phyloP scores from a whole-genome alignment of 2,329 filamentous ascomycete genomes.

The Blastomyces emzantsi region DNA sequence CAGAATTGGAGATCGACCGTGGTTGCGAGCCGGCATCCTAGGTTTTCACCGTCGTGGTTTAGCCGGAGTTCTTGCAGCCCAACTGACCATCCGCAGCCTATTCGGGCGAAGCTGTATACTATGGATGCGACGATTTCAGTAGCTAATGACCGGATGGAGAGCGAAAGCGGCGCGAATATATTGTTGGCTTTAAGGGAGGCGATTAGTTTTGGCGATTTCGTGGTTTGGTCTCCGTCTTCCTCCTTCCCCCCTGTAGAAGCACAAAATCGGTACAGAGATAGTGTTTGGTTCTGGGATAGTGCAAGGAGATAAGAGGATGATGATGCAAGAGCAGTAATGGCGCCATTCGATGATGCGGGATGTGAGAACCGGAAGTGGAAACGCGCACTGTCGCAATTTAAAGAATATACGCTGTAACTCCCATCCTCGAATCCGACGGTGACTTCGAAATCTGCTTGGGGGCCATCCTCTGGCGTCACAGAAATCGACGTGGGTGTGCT shows the following conservation, averaged over 20 bases:
- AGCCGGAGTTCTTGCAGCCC: constrained; percentile 85
- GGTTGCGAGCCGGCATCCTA: constrained; percentile 32
- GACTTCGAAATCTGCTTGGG: constrained; percentile 47
- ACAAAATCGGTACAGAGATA: constrained; percentile 65
- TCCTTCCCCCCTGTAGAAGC: neutral
- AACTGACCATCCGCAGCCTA: constrained; percentile 72
- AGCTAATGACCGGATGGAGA: constrained; percentile 66
- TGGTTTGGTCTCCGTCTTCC: constrained; percentile 8
- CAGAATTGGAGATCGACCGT: constrained; percentile 34
- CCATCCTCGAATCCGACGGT: constrained; percentile 64
- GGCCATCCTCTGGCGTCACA: constrained; percentile 38
- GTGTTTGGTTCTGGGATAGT: constrained; percentile 61
- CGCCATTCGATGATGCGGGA: constrained; percentile 52
- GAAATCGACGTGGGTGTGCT: constrained; percentile 51
- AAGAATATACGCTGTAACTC: constrained; percentile 58
- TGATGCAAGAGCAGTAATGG: constrained; percentile 61
- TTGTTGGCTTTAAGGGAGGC: constrained; percentile 74
- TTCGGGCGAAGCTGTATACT: constrained; percentile 72
- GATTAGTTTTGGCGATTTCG: constrained; percentile 50
- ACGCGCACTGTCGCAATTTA: constrained; percentile 40
- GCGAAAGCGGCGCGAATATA: constrained; percentile 64
- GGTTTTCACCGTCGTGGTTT: constrained; percentile 37
- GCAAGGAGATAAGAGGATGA: constrained; percentile 68
- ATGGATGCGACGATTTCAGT: constrained; percentile 67
- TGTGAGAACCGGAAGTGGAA: constrained; percentile 51